Conservation (phyloP, 164 flowering plant genomes). For the Liquidambar formosana region DNA sequence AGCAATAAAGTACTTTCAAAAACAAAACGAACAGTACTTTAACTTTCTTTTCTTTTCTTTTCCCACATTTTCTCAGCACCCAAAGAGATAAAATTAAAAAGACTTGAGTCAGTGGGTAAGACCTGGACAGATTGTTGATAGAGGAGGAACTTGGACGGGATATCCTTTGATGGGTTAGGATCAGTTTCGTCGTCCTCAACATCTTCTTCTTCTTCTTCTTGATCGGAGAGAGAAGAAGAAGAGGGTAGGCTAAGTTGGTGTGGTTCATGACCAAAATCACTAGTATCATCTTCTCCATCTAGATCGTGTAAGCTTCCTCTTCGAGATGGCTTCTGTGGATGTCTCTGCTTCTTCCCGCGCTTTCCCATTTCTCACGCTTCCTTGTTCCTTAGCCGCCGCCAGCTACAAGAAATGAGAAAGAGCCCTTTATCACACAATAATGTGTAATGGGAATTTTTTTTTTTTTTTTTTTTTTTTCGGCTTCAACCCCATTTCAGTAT, state of each 20-base stretch:
- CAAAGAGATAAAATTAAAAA: background rate
- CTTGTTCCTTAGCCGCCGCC: too few species aligned
- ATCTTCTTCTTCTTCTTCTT: conserved; percentile 27
- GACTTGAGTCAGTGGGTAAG: background rate
- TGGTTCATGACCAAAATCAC: conserved; percentile 8
- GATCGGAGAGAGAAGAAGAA: conserved; percentile 13
- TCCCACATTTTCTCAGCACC: background rate
- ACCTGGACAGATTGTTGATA: conserved; percentile 97
- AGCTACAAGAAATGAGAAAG: too few species aligned
- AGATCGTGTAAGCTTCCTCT: conserved; percentile 24
- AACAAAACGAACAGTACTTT: background rate
- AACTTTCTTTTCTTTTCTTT: background rate
- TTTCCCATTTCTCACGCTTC: too few species aligned
- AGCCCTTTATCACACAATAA: too few species aligned
- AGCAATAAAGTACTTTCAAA: background rate
- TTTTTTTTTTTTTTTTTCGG: too few species aligned
- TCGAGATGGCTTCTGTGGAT: conserved; percentile 22
- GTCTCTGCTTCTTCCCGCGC: conserved; percentile 11
- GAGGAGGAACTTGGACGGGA: conserved; percentile 73
- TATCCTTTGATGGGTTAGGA: conserved; percentile 15
- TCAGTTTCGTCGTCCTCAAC: conserved; percentile 12
- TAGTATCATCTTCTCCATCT: conserved; percentile 30
- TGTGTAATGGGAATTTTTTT: too few species aligned
- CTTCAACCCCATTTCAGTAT: too few species aligned
- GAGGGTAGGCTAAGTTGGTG: conserved; percentile 13